phyloP scores from a whole-genome alignment of 164 flowering plant species.

The Magnolia changhungtana region DNA sequence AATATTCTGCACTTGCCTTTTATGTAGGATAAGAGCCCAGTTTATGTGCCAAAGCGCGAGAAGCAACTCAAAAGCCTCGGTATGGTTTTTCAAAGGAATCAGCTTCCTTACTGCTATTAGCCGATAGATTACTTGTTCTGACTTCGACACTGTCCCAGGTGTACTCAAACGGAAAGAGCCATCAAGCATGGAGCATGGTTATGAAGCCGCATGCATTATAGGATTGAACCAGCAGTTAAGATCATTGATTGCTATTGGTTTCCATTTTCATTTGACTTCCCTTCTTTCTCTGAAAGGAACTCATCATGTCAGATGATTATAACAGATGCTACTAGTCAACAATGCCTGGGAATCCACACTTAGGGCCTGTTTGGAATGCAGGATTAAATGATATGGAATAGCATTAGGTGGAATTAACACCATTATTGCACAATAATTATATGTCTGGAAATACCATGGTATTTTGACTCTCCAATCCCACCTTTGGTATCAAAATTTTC shows the following conservation, averaged over 20 bases:
- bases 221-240: slow-evolving; percentile 56
- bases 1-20: neutral
- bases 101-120: neutral
- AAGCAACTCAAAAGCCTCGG: slow-evolving; percentile 73
- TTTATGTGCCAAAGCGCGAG: slow-evolving; percentile 59
- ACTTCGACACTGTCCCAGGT: slow-evolving; percentile 33
- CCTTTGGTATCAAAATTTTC: no score
- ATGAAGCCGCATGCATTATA: slow-evolving; percentile 55
- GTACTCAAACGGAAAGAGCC: slow-evolving; percentile 64
- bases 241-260: neutral
- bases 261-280: neutral
- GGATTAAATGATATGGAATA: no score
- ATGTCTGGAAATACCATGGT: no score
- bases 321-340: neutral
- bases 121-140: neutral
- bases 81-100: slow-evolving; percentile 20
- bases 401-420: no score
- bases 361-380: neutral
- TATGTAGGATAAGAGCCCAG: slow-evolving; percentile 57
- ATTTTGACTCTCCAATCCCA: no score
- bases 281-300: neutral
- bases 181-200: slow-evolving; percentile 46
- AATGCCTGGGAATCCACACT: neutral
- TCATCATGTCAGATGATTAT: neutral
- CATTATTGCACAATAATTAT: no score